These are phyloP conservation scores for Casuarina cunninghamiana DNA, from an alignment of 306 rosid genomes.

Conservation along the genomic window DNA sequence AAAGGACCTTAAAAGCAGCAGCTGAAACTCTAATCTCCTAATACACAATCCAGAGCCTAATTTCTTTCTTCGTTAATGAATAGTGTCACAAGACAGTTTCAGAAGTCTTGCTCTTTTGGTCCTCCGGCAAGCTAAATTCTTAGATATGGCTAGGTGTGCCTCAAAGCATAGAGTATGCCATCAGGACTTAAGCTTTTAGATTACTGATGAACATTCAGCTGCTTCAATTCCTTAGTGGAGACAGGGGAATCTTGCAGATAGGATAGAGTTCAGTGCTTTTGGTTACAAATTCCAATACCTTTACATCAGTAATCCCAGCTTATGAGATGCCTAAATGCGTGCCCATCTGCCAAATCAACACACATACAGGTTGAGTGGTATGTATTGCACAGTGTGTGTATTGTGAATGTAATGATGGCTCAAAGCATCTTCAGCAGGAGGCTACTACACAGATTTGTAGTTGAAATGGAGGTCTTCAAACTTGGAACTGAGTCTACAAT, in stretches of 20 bases:
- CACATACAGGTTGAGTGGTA: no score
- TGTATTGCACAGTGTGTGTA: no score
- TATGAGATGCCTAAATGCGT: neutral
- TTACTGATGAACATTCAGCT: neutral
- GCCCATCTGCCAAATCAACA: neutral
- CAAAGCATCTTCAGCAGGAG: neutral
- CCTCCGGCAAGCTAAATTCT: no score
- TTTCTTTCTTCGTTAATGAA: neutral
- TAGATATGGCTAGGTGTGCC: neutral
- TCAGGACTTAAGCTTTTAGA: neutral
- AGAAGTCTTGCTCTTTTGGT: no score
- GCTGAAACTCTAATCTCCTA: neutral
- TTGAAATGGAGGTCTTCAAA: neutral
- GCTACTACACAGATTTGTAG: neutral
- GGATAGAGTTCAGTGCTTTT: neutral
- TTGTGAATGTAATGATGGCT: neutral
- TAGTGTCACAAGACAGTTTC: neutral
- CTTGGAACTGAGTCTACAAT: neutral
- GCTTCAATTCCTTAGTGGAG: neutral
- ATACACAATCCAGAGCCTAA: neutral
- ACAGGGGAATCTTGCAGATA: neutral
- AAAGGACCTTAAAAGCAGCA: neutral
- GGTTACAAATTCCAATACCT: neutral
- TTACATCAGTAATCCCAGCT: neutral
- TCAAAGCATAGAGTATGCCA: neutral